These are phyloP conservation scores for Cladosporium velox DNA, from an alignment of 2,329 filamentous ascomycete species.

Conservation along the genomic window DNA sequence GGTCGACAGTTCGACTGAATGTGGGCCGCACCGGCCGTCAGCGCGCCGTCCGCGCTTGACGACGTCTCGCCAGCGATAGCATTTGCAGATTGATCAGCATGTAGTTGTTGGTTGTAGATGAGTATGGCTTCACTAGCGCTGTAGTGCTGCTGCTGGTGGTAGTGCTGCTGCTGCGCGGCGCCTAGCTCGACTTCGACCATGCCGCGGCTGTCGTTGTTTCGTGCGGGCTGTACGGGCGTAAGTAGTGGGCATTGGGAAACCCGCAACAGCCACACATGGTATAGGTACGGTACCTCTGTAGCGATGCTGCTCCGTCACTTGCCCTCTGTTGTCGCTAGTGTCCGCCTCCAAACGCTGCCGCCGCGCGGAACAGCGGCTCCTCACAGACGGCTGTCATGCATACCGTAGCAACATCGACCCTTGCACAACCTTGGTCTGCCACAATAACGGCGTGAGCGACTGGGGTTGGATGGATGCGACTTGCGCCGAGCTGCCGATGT, in stretches of 20 bases:
- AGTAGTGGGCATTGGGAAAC: neutral
- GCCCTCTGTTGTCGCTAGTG: neutral
- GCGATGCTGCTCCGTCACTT: constrained; percentile 5
- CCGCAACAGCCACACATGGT: neutral
- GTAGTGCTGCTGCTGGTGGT: neutral
- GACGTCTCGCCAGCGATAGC: constrained; percentile 10
- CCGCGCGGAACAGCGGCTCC: constrained; percentile 1
- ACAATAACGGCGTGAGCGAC: constrained; percentile 4
- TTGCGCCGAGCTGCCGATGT: constrained; percentile 16
- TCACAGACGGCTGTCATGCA: constrained; percentile 8
- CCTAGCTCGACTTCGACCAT: neutral
- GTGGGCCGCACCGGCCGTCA: constrained; percentile 19
- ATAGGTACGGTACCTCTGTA: neutral
- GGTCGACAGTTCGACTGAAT: constrained; percentile 10
- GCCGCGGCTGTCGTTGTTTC: neutral
- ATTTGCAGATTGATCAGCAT: constrained; percentile 1
- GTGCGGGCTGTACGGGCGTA: constrained; percentile 2
- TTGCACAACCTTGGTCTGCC: neutral
- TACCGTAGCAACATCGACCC: neutral
- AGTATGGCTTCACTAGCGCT: constrained; percentile 4
- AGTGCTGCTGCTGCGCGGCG: neutral
- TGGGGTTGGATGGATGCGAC: constrained; percentile 7
- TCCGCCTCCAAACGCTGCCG: neutral
- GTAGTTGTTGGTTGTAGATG: constrained; percentile 13
- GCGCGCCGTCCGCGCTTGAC: constrained; percentile 12